A percentile compares a stretch with the other conserved stretches of the same genome.
These are phyloP conservation scores for Glycine tomentella DNA, from an alignment of 306 rosid species.

Conservation along the genomic window DNA sequence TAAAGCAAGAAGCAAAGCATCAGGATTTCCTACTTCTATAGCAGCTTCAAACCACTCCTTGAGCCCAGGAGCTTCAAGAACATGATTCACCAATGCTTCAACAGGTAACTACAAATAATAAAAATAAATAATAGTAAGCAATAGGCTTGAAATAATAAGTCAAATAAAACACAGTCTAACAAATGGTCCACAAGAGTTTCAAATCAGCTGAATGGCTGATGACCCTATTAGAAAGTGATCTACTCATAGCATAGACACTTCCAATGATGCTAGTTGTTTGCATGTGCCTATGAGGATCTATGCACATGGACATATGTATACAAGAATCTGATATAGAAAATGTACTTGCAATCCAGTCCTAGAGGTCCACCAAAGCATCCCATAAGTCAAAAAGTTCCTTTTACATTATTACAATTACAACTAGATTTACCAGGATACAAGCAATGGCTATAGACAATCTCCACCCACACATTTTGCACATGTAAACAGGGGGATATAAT, in stretches of 20 bases:
- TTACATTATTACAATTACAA: not conserved
- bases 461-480: not conserved
- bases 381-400: not conserved
- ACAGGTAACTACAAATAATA: slow-evolving; percentile 64
- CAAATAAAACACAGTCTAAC: not conserved
- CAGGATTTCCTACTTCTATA: slow-evolving; percentile 85
- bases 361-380: not conserved
- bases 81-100: slow-evolving; percentile 64
- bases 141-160: slow-evolving; percentile 14
- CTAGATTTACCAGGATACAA: not conserved
- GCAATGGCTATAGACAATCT: slow-evolving; percentile 7
- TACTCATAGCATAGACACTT: not conserved
- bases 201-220: not conserved
- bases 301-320: not conserved
- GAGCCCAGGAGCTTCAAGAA: slow-evolving; percentile 82
- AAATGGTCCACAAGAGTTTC: not conserved
- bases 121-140: not conserved
- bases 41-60: slow-evolving; percentile 86
- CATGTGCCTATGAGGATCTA: not conserved
- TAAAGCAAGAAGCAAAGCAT: slow-evolving; percentile 86
- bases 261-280: not conserved
- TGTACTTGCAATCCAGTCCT: not conserved
- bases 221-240: slow-evolving; percentile 12
- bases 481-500: not conserved
- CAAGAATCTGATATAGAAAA: not conserved